These are phyloP conservation scores for Botrytis byssoidea DNA, from an alignment of 2,329 filamentous ascomycete genomes.

Conservation along the genomic window DNA sequence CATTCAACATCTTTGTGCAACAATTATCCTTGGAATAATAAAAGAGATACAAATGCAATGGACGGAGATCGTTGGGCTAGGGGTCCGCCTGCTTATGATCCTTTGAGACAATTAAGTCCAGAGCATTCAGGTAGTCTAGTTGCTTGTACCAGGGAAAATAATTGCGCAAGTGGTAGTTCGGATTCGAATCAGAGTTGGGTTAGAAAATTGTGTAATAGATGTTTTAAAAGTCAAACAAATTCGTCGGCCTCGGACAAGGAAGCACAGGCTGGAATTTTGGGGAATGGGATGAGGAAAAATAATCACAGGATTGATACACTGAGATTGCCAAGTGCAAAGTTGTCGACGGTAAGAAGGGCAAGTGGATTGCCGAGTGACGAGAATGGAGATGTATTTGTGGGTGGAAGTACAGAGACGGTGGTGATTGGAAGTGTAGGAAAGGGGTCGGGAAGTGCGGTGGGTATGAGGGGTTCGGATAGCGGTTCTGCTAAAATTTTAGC, in stretches of 20 bases:
- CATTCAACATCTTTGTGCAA: neutral
- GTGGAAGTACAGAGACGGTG: slow-evolving; percentile 1
- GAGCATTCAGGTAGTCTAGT: neutral
- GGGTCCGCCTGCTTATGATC: slow-evolving; percentile 3
- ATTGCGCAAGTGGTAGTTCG: neutral
- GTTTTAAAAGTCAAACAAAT: neutral
- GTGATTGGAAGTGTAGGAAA: slow-evolving; percentile 1
- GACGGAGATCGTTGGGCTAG: neutral
- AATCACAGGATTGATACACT: slow-evolving; percentile 18
- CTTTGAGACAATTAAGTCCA: neutral
- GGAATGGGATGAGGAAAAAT: neutral
- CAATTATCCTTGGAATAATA: neutral
- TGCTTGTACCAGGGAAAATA: neutral
- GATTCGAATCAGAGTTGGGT: neutral
- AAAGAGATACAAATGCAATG: neutral
- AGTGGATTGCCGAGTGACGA: neutral
- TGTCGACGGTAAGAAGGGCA: slow-evolving; percentile 13
- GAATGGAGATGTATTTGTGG: neutral
- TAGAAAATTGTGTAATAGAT: neutral
- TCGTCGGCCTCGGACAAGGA: neutral
- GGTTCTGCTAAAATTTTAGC: neutral
- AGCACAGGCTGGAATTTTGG: neutral
- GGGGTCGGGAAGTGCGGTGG: too few species aligned
- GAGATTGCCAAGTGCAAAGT: neutral
- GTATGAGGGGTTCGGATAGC: neutral